Conservation (phyloP, 208 protist genomes). For the Leishmania turanica region DNA sequence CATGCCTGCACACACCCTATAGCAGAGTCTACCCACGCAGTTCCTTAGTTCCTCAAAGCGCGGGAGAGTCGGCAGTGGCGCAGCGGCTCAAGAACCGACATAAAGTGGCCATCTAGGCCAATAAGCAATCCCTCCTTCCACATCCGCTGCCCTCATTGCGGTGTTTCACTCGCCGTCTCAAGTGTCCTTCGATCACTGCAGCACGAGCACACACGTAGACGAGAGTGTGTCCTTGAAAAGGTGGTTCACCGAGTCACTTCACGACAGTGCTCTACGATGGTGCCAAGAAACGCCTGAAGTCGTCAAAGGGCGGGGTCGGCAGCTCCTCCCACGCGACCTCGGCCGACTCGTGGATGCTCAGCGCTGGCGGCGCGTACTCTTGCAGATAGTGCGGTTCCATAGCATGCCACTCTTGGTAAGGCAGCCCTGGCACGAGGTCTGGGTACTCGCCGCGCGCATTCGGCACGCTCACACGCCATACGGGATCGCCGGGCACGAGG, state of each 20-base stretch:
- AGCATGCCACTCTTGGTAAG: slow-evolving; percentile 63
- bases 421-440: slow-evolving; percentile 67
- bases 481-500: slow-evolving; percentile 64
- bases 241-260: not conserved
- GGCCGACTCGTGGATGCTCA: slow-evolving; percentile 20
- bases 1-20: not conserved
- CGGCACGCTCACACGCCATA: slow-evolving; percentile 65
- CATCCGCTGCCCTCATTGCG: not conserved
- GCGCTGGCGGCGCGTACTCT: slow-evolving; percentile 61
- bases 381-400: slow-evolving; percentile 35
- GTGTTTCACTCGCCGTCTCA: not conserved
- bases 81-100: not conserved
- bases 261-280: not conserved
- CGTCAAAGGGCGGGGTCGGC: slow-evolving; percentile 19
- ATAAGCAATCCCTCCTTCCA: accelerated
- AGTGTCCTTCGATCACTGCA: not conserved
- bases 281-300: slow-evolving; percentile 29
- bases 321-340: slow-evolving; percentile 45
- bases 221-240: not conserved
- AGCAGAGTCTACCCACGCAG: not conserved
- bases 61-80: not conserved
- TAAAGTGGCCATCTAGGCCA: not conserved
- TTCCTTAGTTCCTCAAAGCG: not conserved
- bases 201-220: not conserved
- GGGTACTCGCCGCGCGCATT: slow-evolving; percentile 80